phyloP scores from a whole-genome alignment of 371 early-diverging fungal species.

The Zopfochytrium polystomum region DNA sequence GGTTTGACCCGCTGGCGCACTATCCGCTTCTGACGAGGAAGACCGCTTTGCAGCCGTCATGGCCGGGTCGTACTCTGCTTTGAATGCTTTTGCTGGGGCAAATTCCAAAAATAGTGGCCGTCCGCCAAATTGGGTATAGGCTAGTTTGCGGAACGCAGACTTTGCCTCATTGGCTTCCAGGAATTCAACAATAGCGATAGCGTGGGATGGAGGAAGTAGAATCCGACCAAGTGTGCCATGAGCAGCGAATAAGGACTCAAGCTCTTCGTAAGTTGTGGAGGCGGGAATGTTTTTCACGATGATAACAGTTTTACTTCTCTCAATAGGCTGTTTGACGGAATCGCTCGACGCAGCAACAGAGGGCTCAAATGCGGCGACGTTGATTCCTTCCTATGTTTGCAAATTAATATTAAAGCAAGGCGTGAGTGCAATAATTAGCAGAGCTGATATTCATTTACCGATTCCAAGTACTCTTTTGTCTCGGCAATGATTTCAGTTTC shows the following conservation, averaged over 20 bases:
- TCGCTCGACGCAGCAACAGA: no score
- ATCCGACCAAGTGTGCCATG: constrained; percentile 86
- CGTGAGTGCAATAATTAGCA: constrained; percentile 18
- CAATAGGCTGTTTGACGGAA: constrained; percentile 73
- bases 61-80: constrained; percentile 53
- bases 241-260: constrained; percentile 75
- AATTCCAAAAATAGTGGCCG: constrained; percentile 90
- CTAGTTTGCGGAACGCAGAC: constrained; percentile 80
- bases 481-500: constrained; percentile 94
- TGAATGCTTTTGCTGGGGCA: constrained; percentile 85
- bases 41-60: neutral
- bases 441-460: constrained; percentile 26
- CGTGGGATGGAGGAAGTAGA: constrained; percentile 88
- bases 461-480: constrained; percentile 85
- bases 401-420: no score
- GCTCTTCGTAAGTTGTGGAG: constrained; percentile 74
- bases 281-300: constrained; percentile 92
- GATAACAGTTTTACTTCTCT: constrained; percentile 72
- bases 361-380: no score
- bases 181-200: constrained; percentile 93
- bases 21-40: constrained; percentile 8
- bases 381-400: no score
- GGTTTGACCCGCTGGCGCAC: constrained; percentile 7
- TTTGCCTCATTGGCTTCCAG: constrained; percentile 85
- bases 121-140: constrained; percentile 87